Evolutionary conservation across 1,139 yeast genomes (phyloP).

Genomic region (Kodamaea sp.): DNA sequence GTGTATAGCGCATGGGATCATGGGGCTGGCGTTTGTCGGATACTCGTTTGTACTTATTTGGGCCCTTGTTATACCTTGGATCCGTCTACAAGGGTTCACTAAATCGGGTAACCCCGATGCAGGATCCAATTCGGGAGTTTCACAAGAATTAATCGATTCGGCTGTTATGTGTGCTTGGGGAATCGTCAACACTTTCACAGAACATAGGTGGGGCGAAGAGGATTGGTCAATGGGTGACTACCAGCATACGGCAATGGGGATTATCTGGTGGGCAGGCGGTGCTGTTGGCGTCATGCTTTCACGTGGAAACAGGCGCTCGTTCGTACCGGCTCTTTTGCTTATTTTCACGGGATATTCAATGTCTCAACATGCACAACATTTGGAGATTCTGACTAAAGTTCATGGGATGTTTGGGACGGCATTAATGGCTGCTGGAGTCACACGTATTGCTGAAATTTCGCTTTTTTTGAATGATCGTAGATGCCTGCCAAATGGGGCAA

Average conservation of each 20-base stretch:
- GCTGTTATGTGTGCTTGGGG: conserved; percentile 85
- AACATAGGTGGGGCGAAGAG: conserved; percentile 89
- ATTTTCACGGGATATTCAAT: conserved; percentile 91
- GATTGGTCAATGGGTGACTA: conserved; percentile 88
- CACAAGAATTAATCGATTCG: conserved; percentile 87
- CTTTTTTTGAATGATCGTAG: conserved; percentile 61
- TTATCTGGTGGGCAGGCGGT: conserved; percentile 95
- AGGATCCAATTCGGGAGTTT: conserved; percentile 39
- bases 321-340: conserved; percentile 75
- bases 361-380: conserved; percentile 80
- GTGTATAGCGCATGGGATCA: conserved; percentile 93
- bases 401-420: conserved; percentile 83
- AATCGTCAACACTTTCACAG: conserved; percentile 88
- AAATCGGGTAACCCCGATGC: conserved; percentile 2
- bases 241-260: conserved; percentile 95
- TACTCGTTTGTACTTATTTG: conserved; percentile 71
- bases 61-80: conserved; percentile 69
- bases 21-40: conserved; percentile 83
- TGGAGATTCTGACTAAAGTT: conserved; percentile 75
- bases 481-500: conserved; percentile 40
- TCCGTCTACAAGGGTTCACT: conserved; percentile 37
- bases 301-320: conserved; percentile 61
- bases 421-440: conserved; percentile 72
- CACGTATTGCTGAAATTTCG: conserved; percentile 73
- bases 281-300: conserved; percentile 76